These are phyloP conservation scores for Dioscorea zingiberensis DNA, from an alignment of 106 monocot genomes.

Conservation along the genomic window DNA sequence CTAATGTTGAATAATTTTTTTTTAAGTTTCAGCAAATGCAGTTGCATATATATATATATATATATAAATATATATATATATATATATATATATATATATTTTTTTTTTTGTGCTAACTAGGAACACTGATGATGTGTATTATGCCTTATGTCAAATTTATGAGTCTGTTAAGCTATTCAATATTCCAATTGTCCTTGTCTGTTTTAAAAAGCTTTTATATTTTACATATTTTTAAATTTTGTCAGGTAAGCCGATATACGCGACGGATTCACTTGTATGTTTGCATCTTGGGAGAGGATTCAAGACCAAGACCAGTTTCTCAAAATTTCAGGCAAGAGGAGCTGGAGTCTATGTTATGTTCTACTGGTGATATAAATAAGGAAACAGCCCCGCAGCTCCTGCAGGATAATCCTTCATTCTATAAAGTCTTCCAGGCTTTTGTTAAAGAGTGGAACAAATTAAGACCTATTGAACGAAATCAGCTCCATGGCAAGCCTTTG, in stretches of 20 bases:
- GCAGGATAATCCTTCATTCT: constrained; percentile 48
- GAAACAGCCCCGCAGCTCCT: constrained; percentile 21
- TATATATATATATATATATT: too few species aligned
- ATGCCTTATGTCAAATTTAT: too few species aligned
- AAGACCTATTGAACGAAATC: constrained; percentile 75
- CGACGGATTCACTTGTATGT: constrained; percentile 83
- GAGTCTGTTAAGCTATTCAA: too few species aligned
- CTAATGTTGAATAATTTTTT: too few species aligned
- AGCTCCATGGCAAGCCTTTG: constrained; percentile 83
- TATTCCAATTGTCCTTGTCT: too few species aligned
- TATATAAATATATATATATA: too few species aligned
- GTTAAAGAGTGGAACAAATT: constrained; percentile 76
- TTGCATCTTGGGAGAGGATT: constrained; percentile 54
- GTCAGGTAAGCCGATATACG: constrained; percentile 85
- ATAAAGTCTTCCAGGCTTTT: constrained; percentile 43
- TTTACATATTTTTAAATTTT: not conserved
- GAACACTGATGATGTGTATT: too few species aligned
- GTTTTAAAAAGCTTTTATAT: too few species aligned
- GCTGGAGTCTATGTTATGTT: constrained; percentile 31
- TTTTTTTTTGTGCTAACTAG: too few species aligned
- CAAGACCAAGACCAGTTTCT: constrained; percentile 70
- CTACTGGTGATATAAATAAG: constrained; percentile 10
- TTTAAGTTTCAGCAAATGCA: too few species aligned
- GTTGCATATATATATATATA: too few species aligned
- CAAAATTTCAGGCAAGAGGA: constrained; percentile 90